These are phyloP conservation scores for Hymenotorrendiella dingleyae DNA, from an alignment of 2,329 filamentous ascomycete species.

Conservation along the genomic window DNA sequence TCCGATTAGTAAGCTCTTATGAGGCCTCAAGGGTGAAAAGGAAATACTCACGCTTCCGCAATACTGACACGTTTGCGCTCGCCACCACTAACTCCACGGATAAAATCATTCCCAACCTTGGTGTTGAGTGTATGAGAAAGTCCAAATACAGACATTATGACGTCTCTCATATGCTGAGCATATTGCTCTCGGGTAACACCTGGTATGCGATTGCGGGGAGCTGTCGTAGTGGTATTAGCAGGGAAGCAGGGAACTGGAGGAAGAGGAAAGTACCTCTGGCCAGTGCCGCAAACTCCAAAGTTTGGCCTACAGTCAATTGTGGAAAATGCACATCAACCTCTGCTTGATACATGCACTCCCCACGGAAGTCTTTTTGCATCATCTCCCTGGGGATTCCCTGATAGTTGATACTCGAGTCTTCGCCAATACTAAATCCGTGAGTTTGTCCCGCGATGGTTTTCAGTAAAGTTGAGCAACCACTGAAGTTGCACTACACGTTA, in stretches of 20 bases:
- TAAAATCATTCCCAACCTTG: constrained; percentile 68
- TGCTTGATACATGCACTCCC: constrained; percentile 68
- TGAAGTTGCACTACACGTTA: too few relatives aligned
- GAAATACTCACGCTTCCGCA: constrained; percentile 73
- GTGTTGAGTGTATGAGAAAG: constrained; percentile 67
- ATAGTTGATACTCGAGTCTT: constrained; percentile 51
- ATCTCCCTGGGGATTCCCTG: constrained; percentile 44
- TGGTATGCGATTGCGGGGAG: constrained; percentile 57
- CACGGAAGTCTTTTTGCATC: constrained; percentile 56
- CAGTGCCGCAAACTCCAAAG: constrained; percentile 65
- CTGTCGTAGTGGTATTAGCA: too few relatives aligned
- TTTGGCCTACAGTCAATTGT: constrained; percentile 70
- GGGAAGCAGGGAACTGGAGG: too few relatives aligned
- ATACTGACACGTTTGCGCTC: constrained; percentile 78
- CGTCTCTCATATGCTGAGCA: constrained; percentile 45
- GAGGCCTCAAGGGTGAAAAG: constrained; percentile 30
- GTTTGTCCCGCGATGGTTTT: constrained; percentile 52
- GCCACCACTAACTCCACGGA: constrained; percentile 66
- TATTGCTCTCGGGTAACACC: constrained; percentile 56
- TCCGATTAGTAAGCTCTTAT: neutral
- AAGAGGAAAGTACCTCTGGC: constrained; percentile 43
- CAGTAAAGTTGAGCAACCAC: constrained; percentile 58
- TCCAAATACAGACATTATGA: constrained; percentile 63
- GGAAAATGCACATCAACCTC: constrained; percentile 73
- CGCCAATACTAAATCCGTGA: constrained; percentile 48